Evolutionary conservation across 345 rosid species (phyloP), one percentile per base, ranked within the genome.

Genomic region (Sonneratia caseolaris): DNA sequence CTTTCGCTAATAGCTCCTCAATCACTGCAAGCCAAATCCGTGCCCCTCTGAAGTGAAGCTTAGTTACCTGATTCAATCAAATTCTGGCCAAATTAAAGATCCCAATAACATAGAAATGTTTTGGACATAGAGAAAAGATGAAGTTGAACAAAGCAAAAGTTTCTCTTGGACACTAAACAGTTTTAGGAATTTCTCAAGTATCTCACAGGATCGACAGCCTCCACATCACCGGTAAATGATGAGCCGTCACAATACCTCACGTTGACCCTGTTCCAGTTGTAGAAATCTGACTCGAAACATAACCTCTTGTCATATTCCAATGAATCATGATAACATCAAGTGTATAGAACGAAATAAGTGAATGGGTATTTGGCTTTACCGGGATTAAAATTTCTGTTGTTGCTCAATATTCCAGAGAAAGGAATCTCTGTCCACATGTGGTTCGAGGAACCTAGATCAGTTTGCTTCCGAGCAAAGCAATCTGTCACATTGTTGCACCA

Each of bases 1-100:
- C 97, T 83, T 85, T 90, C 51, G 84, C 84, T 67, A 90, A 59
- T 10, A 94, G 76, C 59, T 94, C 97, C 71, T 94, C 88, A 73
- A 94, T 79, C 77, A 92, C 85, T 3, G 95, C 97, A 73, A 81
- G 79, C 88, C 90, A 94, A 76, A 91, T 79, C 81, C 97, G 84
- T 65, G 86, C 91, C 77, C 98, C 98, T 90, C 98, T 85, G 86
- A 87, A 90, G 89, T 91, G 92, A 77, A 94, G 97, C 35, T 92
- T 94, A 72, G 91, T 90, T 66, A 80, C 88, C 97, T 93, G 88
- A 73, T 18, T 14, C 53, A 36, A 49, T 35, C 47, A n/a, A 36
- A 36, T 48, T 42, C 2, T 40, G 19, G 13, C 66, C 32, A 61
- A 24, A n/a, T 61, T 32, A 21, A 32, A 9, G 67, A 64, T 16